Conservation (phyloP, 257 asterid species). For the Solanum infundibuliforme region DNA sequence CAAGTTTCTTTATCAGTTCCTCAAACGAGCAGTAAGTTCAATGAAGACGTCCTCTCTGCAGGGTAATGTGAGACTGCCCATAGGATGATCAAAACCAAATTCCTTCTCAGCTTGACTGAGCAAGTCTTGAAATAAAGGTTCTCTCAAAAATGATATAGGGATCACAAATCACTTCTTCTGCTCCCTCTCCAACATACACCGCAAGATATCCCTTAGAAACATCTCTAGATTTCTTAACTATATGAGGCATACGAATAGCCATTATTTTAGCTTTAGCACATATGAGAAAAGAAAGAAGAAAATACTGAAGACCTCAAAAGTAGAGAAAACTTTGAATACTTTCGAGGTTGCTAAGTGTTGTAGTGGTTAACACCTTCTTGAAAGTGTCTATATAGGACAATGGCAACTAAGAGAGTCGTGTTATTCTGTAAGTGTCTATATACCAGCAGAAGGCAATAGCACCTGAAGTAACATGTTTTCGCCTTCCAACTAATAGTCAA, state of each 20-base stretch:
- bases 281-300: neutral
- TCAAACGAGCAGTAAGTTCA: neutral
- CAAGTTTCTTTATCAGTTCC: neutral
- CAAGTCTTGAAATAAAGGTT: neutral
- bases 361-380: neutral
- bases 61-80: neutral
- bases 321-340: neutral
- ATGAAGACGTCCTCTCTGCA: neutral
- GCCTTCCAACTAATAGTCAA: neutral
- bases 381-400: neutral
- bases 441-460: neutral
- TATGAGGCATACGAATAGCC: neutral
- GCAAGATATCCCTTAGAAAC: neutral
- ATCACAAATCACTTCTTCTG: neutral
- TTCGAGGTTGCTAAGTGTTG: neutral
- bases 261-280: neutral
- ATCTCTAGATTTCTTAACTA: neutral
- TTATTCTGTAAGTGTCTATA: no score
- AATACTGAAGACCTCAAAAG: neutral
- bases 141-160: neutral
- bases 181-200: neutral
- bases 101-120: neutral
- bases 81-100: neutral
- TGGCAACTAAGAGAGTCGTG: neutral
- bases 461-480: neutral